phyloP scores from a whole-genome alignment of 192 early-diverging fungal species.

The Allomyces javanicus region DNA sequence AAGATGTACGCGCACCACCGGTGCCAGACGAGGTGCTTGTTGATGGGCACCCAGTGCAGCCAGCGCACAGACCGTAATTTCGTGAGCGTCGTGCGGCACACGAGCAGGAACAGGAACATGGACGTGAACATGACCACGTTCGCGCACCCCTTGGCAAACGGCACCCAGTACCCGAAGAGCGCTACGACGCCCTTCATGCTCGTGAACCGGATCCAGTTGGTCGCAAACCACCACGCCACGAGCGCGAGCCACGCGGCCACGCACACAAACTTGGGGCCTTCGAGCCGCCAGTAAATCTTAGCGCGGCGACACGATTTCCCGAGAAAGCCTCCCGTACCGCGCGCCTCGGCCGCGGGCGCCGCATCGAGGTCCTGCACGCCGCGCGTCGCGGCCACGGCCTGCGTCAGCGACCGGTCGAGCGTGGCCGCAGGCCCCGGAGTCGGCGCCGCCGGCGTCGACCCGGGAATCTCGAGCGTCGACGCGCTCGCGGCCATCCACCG shows the following conservation, averaged over 20 bases:
- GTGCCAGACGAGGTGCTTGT: neutral
- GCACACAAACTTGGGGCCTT: neutral
- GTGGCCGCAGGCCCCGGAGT: too few relatives aligned
- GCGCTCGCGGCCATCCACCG: too few relatives aligned
- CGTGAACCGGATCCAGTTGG: neutral
- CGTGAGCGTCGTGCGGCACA: neutral
- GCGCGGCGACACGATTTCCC: too few relatives aligned
- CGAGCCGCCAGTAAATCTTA: neutral
- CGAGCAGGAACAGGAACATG: neutral
- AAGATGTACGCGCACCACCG: neutral
- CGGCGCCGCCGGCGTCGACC: too few relatives aligned
- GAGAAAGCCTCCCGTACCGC: too few relatives aligned
- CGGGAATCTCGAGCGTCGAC: too few relatives aligned
- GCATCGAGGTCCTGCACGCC: too few relatives aligned
- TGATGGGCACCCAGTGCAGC: neutral
- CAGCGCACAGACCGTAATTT: neutral
- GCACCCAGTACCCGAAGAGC: neutral
- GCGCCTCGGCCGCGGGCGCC: too few relatives aligned
- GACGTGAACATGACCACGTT: neutral
- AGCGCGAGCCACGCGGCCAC: neutral
- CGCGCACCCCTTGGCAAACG: neutral
- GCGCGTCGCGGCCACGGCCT: too few relatives aligned
- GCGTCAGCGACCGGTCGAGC: too few relatives aligned
- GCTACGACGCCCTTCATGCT: neutral
- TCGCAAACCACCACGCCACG: neutral